These are phyloP conservation scores for Fusarium praegraminearum DNA, from an alignment of 2,329 filamentous ascomycete genomes.

Conservation along the genomic window DNA sequence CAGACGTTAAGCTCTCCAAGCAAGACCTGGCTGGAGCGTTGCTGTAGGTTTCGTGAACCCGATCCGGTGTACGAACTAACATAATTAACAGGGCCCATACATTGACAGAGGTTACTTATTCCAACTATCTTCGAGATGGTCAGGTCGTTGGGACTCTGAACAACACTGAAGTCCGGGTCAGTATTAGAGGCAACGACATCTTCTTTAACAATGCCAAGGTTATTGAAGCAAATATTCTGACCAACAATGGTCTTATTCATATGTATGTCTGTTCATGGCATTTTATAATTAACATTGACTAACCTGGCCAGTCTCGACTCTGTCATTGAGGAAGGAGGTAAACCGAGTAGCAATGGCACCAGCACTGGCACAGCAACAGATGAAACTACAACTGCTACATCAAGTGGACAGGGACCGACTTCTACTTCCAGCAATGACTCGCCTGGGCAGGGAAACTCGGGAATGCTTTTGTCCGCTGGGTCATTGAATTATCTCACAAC, in stretches of 20 bases:
- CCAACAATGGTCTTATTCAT: not conserved
- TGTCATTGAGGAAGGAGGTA: not conserved
- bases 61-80: not conserved
- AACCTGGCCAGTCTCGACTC: not conserved
- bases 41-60: fast-evolving
- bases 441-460: not conserved
- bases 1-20: not conserved
- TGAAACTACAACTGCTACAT: not conserved
- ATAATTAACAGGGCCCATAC: not conserved
- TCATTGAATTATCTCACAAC: not conserved
- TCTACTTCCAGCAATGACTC: not conserved
- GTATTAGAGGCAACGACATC: not conserved
- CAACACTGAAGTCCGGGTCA: not conserved
- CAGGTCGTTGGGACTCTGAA: not conserved
- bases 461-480: not conserved
- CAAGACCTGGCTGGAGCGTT: not conserved
- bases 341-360: not conserved
- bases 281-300: not conserved
- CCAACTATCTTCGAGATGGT: not conserved
- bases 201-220: not conserved
- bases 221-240: not conserved
- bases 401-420: not conserved
- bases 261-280: not conserved
- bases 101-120: not conserved
- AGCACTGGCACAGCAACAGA: not conserved